phyloP scores from a whole-genome alignment of 331 rosid genomes.

The Malus hybrid region DNA sequence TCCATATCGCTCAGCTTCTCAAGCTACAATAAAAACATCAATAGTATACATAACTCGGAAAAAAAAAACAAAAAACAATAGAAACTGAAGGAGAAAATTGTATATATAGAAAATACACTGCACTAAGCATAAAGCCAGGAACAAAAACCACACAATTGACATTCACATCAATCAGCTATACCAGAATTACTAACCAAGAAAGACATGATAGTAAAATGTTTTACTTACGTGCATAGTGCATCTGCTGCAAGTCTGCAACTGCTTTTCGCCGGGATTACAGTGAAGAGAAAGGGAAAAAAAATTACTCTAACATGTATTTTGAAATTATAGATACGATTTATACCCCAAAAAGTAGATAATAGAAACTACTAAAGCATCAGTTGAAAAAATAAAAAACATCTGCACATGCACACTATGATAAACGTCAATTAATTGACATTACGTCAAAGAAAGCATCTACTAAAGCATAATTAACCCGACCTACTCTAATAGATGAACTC shows the following conservation, averaged over 20 bases:
- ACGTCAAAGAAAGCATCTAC: too few relatives aligned
- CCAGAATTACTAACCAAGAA: neutral
- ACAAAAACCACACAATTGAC: neutral
- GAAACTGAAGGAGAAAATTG: neutral
- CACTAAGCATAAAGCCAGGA: neutral
- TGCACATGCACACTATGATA: neutral
- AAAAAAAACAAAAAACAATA: neutral
- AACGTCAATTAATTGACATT: too few relatives aligned
- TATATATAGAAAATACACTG: neutral
- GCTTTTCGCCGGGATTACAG: constrained; percentile 48
- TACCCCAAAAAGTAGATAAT: neutral
- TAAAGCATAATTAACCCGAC: too few relatives aligned
- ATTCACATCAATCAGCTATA: neutral
- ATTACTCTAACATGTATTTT: neutral
- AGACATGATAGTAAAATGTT: neutral
- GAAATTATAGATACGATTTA: neutral
- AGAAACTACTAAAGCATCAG: neutral
- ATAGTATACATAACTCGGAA: neutral
- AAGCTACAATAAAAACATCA: constrained; percentile 16
- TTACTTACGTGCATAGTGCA: constrained; percentile 33
- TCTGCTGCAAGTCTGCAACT: constrained; percentile 20
- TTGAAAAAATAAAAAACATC: neutral
- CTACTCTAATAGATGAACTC: too few relatives aligned
- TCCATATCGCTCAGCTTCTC: constrained; percentile 35
- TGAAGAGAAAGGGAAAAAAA: neutral